Percentiles rank a stretch among this genome's conserved stretches.
These are phyloP conservation scores for Larix kaempferi DNA, from an alignment of 75 land plant genomes.

Conservation along the genomic window DNA sequence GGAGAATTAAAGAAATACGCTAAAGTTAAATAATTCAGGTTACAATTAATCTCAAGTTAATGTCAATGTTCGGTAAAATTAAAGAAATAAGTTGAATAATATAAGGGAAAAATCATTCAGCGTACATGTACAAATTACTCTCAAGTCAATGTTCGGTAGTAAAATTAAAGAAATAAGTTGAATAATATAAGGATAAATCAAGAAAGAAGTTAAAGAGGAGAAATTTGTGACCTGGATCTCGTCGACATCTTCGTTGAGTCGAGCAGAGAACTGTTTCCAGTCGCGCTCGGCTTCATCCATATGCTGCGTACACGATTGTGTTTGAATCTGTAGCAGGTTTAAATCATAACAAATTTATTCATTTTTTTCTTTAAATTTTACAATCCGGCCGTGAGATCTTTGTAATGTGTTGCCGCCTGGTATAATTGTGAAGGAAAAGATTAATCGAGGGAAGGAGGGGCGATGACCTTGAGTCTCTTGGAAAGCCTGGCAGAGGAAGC, in stretches of 20 bases:
- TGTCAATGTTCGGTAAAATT: no score
- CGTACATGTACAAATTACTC: no score
- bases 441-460: not conserved
- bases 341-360: not conserved
- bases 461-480: constrained; percentile 48
- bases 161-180: no score
- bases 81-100: no score
- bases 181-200: no score
- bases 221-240: constrained; percentile 22
- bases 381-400: not conserved
- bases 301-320: constrained; percentile 21
- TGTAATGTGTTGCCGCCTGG: not conserved
- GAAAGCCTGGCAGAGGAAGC: constrained; percentile 42
- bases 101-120: no score
- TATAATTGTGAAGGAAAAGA: not conserved
- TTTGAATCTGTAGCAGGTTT: constrained; percentile 25
- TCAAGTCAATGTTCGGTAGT: no score
- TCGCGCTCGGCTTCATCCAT: constrained; percentile 41
- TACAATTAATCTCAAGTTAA: no score
- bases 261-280: constrained; percentile 32
- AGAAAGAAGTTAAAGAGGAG: not conserved
- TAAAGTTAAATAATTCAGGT: no score
- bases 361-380: not conserved
- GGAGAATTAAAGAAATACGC: no score
- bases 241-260: constrained; percentile 27